These are phyloP conservation scores for Zancudomyces culisetae DNA, from an alignment of 371 early-diverging fungal genomes.

Conservation along the genomic window DNA sequence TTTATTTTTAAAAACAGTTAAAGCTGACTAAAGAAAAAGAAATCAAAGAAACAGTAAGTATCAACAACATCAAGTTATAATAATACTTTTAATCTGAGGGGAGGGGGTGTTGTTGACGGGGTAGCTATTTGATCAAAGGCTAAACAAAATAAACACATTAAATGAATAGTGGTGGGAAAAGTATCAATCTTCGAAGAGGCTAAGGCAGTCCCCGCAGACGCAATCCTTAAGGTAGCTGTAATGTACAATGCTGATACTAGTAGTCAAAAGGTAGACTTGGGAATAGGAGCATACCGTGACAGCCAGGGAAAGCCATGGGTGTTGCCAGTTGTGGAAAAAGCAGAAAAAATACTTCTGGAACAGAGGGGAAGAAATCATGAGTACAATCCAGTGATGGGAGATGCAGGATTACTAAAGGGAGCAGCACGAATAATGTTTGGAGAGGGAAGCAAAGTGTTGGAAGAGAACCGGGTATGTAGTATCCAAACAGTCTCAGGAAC, in stretches of 20 bases:
- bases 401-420: conserved; percentile 49
- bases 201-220: conserved; percentile 67
- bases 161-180: too few species aligned
- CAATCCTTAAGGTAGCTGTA: conserved; percentile 72
- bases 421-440: conserved; percentile 71
- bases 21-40: too few species aligned
- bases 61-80: too few species aligned
- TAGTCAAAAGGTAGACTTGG: conserved; percentile 75
- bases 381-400: conserved; percentile 77
- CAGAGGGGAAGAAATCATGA: conserved; percentile 72
- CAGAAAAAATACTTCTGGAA: conserved; percentile 34
- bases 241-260: conserved; percentile 59
- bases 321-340: conserved; percentile 82
- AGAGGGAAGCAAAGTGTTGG: conserved; percentile 48
- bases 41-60: too few species aligned
- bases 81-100: too few species aligned
- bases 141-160: too few species aligned
- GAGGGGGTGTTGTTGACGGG: too few species aligned
- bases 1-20: too few species aligned
- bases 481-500: conserved; percentile 93
- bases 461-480: conserved; percentile 42
- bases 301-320: conserved; percentile 86
- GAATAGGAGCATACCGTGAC: conserved; percentile 91
- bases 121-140: too few species aligned
- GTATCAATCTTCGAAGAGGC: conserved; percentile 39